Evolutionary conservation across 75 land plant species (phyloP).

Genomic region (Pinus tabuliformis): DNA sequence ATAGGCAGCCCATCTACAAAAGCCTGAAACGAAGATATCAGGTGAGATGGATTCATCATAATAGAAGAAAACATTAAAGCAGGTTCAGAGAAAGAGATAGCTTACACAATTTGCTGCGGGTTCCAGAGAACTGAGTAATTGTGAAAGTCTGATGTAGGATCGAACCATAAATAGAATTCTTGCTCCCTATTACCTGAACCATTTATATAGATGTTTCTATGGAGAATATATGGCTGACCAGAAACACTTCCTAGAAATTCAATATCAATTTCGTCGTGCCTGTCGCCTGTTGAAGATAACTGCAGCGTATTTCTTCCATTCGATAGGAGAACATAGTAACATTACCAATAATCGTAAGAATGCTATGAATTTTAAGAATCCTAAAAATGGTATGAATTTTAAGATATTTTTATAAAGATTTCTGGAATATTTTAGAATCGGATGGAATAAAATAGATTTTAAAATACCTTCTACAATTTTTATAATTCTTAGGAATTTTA

Average conservation of each 20-base stretch:
- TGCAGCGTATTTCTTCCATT: slow-evolving; percentile 1
- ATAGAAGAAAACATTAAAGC: too few relatives aligned
- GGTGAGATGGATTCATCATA: too few relatives aligned
- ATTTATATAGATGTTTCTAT: slow-evolving; percentile 39
- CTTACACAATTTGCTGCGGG: slow-evolving; percentile 39
- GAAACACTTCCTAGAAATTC: slow-evolving; percentile 47
- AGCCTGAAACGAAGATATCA: slow-evolving; percentile 12
- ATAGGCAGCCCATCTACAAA: neutral
- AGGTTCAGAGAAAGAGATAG: too few relatives aligned
- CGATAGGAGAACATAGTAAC: neutral
- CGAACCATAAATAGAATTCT: slow-evolving; percentile 42
- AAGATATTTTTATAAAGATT: too few relatives aligned
- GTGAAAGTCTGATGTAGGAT: slow-evolving; percentile 50
- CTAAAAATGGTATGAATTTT: too few relatives aligned
- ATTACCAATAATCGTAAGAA: neutral
- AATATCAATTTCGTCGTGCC: slow-evolving; percentile 54
- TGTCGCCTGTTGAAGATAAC: slow-evolving; percentile 32
- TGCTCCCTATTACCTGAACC: slow-evolving; percentile 24
- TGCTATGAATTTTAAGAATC: too few relatives aligned
- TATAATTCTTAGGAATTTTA: too few relatives aligned
- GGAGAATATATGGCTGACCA: slow-evolving; percentile 45
- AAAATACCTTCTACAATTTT: too few relatives aligned
- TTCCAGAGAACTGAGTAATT: slow-evolving; percentile 53
- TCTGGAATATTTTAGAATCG: too few relatives aligned
- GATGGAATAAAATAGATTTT: too few relatives aligned